Evolutionary conservation across 768 basidiomycete genomes (phyloP).

Genomic region (Amanita inopinata): DNA sequence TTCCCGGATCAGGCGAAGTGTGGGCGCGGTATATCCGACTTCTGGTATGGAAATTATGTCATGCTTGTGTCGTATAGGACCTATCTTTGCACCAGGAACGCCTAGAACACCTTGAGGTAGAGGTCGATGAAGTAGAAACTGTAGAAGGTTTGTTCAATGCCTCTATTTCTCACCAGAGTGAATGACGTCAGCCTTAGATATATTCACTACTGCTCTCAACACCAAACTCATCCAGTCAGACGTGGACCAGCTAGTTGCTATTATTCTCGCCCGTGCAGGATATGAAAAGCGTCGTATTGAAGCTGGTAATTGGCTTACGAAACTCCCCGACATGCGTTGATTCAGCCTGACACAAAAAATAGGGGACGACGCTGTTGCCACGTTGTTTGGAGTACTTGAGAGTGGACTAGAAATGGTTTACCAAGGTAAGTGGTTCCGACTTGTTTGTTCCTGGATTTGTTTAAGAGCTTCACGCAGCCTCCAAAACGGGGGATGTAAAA

Average conservation of each 20-base stretch:
- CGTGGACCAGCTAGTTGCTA: slow-evolving; percentile 53
- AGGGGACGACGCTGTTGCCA: slow-evolving; percentile 42
- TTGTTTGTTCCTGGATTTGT: background rate
- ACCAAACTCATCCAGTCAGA: slow-evolving; percentile 47
- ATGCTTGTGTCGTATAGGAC: slow-evolving; percentile 3
- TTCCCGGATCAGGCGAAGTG: slow-evolving; percentile 66
- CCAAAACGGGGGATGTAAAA: slow-evolving; percentile 61
- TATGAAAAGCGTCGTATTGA: slow-evolving; percentile 51
- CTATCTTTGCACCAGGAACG: slow-evolving; percentile 30
- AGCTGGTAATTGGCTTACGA: slow-evolving; percentile 30
- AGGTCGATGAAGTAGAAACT: slow-evolving; percentile 20
- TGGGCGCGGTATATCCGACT: slow-evolving; percentile 73
- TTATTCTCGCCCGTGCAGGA: slow-evolving; percentile 56
- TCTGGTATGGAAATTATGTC: slow-evolving; percentile 33
- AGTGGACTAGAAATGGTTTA: slow-evolving; percentile 54
- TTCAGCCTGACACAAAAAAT: background rate
- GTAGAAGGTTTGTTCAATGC: slow-evolving; percentile 18
- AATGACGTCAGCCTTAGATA: slow-evolving; percentile 26
- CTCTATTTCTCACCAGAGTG: slow-evolving; percentile 8
- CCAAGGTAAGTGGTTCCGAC: slow-evolving; percentile 31
- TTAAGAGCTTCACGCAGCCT: slow-evolving; percentile 29
- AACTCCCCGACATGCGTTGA: slow-evolving; percentile 3
- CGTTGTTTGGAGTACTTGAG: slow-evolving; percentile 48
- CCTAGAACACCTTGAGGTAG: slow-evolving; percentile 19
- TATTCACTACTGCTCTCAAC: slow-evolving; percentile 47